These are phyloP conservation scores for Dryadomyces sulphureus DNA, from an alignment of 2,329 filamentous ascomycete species.

Conservation along the genomic window DNA sequence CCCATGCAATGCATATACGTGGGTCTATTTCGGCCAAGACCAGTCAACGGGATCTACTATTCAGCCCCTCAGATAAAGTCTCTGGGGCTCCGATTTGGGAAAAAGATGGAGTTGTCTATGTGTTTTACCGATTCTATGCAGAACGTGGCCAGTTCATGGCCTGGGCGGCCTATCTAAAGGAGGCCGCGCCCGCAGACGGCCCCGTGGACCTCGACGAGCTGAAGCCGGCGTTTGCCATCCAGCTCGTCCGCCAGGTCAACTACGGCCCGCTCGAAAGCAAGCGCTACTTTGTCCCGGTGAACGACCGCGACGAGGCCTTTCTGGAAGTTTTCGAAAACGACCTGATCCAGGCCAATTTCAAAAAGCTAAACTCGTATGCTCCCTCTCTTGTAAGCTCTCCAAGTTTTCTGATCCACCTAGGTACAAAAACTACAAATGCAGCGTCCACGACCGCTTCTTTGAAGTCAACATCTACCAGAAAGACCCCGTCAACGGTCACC, in stretches of 20 bases:
- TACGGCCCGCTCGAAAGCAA: constrained; percentile 27
- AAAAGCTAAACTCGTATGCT: constrained; percentile 28
- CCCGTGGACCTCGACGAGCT: constrained; percentile 6
- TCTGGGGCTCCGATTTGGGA: too few species aligned
- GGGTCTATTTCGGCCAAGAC: too few species aligned
- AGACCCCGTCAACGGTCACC: constrained; percentile 26
- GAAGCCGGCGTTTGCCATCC: constrained; percentile 17
- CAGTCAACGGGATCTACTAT: too few species aligned
- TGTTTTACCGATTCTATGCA: too few species aligned
- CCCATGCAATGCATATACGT: too few species aligned
- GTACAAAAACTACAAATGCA: constrained; percentile 32
- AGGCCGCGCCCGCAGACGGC: too few species aligned
- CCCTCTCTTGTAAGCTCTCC: neutral
- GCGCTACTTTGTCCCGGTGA: constrained; percentile 22
- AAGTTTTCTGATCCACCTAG: too few species aligned
- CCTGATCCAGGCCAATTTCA: constrained; percentile 25
- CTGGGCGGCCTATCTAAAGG: too few species aligned
- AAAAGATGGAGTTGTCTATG: too few species aligned
- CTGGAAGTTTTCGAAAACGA: constrained; percentile 21
- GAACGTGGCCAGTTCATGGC: too few species aligned
- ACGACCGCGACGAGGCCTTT: constrained; percentile 12
- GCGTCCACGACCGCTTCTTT: constrained; percentile 28
- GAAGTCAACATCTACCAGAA: constrained; percentile 34
- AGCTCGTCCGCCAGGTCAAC: constrained; percentile 29
- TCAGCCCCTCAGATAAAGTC: too few species aligned